Evolutionary conservation across 768 basidiomycete species (phyloP).

Genomic region (Exsudoporus frostii): DNA sequence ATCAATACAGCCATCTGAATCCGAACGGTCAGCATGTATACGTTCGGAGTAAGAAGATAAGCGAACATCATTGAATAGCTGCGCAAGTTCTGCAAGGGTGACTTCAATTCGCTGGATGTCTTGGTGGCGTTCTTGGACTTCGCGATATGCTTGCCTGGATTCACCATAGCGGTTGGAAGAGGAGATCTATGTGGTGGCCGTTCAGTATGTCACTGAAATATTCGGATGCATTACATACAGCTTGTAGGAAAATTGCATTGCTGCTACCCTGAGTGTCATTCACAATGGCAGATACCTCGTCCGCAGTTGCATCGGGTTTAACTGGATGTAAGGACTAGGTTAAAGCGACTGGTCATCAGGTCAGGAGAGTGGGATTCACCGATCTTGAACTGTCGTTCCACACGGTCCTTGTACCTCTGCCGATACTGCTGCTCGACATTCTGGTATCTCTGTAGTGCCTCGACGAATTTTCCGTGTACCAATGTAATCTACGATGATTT

Average conservation of each 20-base stretch:
- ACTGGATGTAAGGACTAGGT: slow-evolving; percentile 40
- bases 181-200: slow-evolving; percentile 47
- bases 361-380: slow-evolving; percentile 37
- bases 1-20: slow-evolving; percentile 74
- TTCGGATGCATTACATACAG: slow-evolving; percentile 37
- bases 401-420: slow-evolving; percentile 57
- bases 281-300: slow-evolving; percentile 70
- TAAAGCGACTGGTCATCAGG: neutral
- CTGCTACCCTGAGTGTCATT: slow-evolving; percentile 55
- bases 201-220: neutral
- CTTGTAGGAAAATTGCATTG: slow-evolving; percentile 76
- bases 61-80: slow-evolving; percentile 79
- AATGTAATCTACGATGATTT: slow-evolving; percentile 45
- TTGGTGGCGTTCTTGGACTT: slow-evolving; percentile 86
- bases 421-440: slow-evolving; percentile 70
- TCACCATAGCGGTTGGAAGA: slow-evolving; percentile 81
- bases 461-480: slow-evolving; percentile 67
- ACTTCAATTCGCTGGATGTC: slow-evolving; percentile 83
- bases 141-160: slow-evolving; percentile 75
- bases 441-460: slow-evolving; percentile 77
- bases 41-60: neutral
- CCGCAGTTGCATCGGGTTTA: slow-evolving; percentile 81
- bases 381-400: slow-evolving; percentile 77
- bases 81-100: slow-evolving; percentile 85
- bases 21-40: neutral